Evolutionary conservation across 176 grass and related monocot species (phyloP).

Genomic region (Raddia guianensis): DNA sequence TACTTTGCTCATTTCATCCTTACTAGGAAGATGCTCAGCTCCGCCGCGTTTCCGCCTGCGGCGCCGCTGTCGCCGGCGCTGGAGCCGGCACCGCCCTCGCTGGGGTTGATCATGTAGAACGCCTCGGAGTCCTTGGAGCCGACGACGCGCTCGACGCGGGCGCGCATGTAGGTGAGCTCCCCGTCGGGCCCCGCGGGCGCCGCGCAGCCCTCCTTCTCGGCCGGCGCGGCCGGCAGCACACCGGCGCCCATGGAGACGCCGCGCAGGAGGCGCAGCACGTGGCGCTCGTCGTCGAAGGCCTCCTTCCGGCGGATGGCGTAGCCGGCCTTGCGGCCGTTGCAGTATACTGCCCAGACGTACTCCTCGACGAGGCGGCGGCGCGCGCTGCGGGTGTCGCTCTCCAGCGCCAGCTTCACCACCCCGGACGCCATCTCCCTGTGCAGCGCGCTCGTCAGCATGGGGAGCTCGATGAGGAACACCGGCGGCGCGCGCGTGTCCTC

Average conservation of each 20-base stretch:
- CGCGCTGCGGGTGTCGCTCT: slow-evolving; percentile 88
- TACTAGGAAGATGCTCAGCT: slow-evolving; percentile 95
- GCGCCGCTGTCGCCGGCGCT: neutral
- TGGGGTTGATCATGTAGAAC: slow-evolving; percentile 96
- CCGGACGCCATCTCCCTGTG: slow-evolving; percentile 89
- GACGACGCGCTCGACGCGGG: slow-evolving; percentile 87
- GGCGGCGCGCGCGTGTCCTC: slow-evolving; percentile 85
- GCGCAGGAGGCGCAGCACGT: slow-evolving; percentile 81
- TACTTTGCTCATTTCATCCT: slow-evolving; percentile 74
- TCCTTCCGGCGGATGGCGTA: slow-evolving; percentile 91
- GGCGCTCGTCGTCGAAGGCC: slow-evolving; percentile 73
- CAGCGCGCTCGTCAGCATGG: slow-evolving; percentile 68
- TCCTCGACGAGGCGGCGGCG: slow-evolving; percentile 76
- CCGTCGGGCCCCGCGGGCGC: slow-evolving; percentile 58
- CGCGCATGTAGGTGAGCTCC: slow-evolving; percentile 89
- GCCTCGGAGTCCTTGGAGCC: slow-evolving; percentile 96
- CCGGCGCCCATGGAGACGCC: slow-evolving; percentile 96
- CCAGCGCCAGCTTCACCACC: slow-evolving; percentile 80
- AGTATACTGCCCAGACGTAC: slow-evolving; percentile 95
- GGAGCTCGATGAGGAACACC: slow-evolving; percentile 86
- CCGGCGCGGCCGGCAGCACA: slow-evolving; percentile 64
- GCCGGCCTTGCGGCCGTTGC: slow-evolving; percentile 90
- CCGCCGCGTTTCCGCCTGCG: slow-evolving; percentile 40
- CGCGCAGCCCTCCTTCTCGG: slow-evolving; percentile 58
- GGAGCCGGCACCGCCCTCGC: slow-evolving; percentile 39